Percentiles rank a stretch among this genome's conserved stretches.
phyloP scores from a whole-genome alignment of 202 grass and related monocot species.

The Schoenoplectus tabernaemontani region DNA sequence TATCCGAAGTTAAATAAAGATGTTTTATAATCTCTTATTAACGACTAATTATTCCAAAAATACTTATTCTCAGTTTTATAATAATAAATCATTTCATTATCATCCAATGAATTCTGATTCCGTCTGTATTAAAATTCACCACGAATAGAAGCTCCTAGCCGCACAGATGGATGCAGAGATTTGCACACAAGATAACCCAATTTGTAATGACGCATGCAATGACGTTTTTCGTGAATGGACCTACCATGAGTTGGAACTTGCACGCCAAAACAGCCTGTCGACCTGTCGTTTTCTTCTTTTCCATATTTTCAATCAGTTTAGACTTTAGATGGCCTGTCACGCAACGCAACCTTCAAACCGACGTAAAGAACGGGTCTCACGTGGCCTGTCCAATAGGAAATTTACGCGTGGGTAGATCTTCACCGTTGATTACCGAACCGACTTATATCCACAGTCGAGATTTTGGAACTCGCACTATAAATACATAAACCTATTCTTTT shows the following conservation, averaged over 20 bases:
- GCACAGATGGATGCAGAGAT: not conserved
- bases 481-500: not conserved
- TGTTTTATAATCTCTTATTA: too few relatives aligned
- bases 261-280: conserved; percentile 6
- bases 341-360: not conserved
- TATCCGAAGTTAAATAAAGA: too few relatives aligned
- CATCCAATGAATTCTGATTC: not conserved
- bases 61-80: too few relatives aligned
- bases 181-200: not conserved
- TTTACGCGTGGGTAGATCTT: not conserved
- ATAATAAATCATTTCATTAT: not conserved
- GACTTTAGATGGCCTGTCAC: not conserved
- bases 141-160: not conserved
- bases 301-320: not conserved
- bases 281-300: not conserved
- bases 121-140: too few relatives aligned
- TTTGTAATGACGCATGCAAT: conserved; percentile 3
- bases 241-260: not conserved
- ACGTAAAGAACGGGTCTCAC: not conserved
- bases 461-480: not conserved
- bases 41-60: too few relatives aligned
- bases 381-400: not conserved
- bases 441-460: not conserved
- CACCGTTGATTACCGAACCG: not conserved
- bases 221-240: conserved; percentile 11